Evolutionary conservation across 768 basidiomycete genomes (phyloP), one percentile per base, ranked within the genome.

Genomic region (Tylopilus sp.): DNA sequence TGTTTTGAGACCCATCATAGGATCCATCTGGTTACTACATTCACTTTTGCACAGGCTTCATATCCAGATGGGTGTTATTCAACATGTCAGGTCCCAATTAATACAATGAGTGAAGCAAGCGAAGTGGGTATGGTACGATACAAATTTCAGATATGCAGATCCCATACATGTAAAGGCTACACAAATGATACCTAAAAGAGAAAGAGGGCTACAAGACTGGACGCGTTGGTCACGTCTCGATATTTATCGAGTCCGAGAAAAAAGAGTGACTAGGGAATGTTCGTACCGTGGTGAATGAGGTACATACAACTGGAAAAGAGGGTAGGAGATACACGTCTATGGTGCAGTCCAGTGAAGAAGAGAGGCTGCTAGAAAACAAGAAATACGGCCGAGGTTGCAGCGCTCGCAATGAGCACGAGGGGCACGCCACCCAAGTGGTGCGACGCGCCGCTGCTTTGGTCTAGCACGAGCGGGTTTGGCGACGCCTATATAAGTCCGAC

Each of bases 391-490:
- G 53, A 59, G 13, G 35, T 39, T 1, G 48, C 45, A 20, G 48
- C 48, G 40, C 50, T 26, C 15, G 52, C 17, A 4, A 57, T 15
- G 15, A 64, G 21, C 4, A 30, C 48, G 1, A 40, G 30, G 12
- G 42, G 53, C 33, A 50, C 35, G 7, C 59, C 38, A 11, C 52
- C 44, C 17, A 58, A 23, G 23, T 13, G 12, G 52, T 48, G 52
- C 20, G 47, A 41, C 15, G 63, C 59, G 40, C 54, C 62, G 7
- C 39, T 40, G 10, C 28, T 48, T 7, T 40, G 47, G 30, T 15
- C 20, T 8, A 12, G 5, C 18, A 35, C 13, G 12, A 9, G 6
- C 20, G 46, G 13, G 3, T 25, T 20, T 9, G 44, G 22, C 15
- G 46, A 38, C 12, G 46, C 7, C 46, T 47, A 47, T 0, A n/a